These are phyloP conservation scores for Xylariaceae sp. DNA, from an alignment of 2,329 filamentous ascomycete species.

Conservation along the genomic window DNA sequence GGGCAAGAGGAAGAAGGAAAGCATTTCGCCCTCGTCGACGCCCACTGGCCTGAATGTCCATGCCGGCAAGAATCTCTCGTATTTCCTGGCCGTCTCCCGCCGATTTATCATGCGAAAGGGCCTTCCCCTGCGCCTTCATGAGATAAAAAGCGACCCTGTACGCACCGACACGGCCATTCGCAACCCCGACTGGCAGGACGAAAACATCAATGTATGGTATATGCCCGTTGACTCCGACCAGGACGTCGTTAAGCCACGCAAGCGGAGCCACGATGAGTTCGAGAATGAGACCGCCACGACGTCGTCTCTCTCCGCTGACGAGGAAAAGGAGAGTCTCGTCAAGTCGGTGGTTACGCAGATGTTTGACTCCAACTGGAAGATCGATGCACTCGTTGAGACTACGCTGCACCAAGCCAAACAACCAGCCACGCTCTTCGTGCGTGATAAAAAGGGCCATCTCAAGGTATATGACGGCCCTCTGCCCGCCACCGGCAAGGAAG, in stretches of 20 bases:
- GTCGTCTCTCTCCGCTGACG: constrained; percentile 24
- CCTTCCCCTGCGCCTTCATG: constrained; percentile 66
- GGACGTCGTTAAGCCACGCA: constrained; percentile 29
- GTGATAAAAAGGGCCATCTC: constrained; percentile 61
- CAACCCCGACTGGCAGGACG: constrained; percentile 69
- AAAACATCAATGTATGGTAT: constrained; percentile 79
- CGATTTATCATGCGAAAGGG: constrained; percentile 83
- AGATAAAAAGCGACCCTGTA: constrained; percentile 54
- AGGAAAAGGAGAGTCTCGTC: constrained; percentile 48
- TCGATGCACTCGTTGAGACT: constrained; percentile 65
- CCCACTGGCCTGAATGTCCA: constrained; percentile 59
- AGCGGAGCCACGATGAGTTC: constrained; percentile 46
- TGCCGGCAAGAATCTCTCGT: constrained; percentile 73
- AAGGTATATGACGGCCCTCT: constrained; percentile 65
- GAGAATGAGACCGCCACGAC: constrained; percentile 9
- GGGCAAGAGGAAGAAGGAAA: constrained; percentile 36
- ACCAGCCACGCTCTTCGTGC: constrained; percentile 67
- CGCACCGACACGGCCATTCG: constrained; percentile 38
- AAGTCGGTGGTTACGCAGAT: constrained; percentile 65
- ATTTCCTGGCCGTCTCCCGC: constrained; percentile 76
- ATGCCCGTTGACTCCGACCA: constrained; percentile 52
- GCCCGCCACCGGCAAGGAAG: constrained; percentile 45
- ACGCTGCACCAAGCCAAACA: constrained; percentile 62
- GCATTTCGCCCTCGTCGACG: background rate
- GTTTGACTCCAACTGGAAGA: constrained; percentile 72